A percentile compares a stretch with the other conserved stretches of the same genome.
Conservation (phyloP, 2,329 filamentous ascomycete genomes). For the Ophiosphaerella narmari region DNA sequence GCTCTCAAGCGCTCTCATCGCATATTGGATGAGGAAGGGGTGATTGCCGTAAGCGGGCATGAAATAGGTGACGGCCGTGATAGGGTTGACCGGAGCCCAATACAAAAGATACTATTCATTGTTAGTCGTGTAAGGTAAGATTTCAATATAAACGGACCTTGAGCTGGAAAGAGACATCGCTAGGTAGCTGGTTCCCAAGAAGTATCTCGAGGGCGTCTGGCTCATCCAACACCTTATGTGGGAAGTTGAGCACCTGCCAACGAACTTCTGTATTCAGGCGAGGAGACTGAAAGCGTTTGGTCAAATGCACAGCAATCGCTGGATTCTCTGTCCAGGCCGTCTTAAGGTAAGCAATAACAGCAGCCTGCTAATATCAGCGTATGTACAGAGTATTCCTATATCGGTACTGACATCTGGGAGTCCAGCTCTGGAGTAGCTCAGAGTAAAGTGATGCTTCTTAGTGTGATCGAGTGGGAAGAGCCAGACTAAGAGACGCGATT, state of each 20-base stretch:
- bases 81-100: conserved; percentile 90
- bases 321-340: conserved; percentile 88
- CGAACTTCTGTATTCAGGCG: conserved; percentile 77
- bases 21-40: conserved; percentile 93
- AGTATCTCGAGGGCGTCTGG: conserved; percentile 83
- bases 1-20: conserved; percentile 90
- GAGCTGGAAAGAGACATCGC: conserved; percentile 80
- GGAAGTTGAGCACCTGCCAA: conserved; percentile 78
- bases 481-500: conserved; percentile 85
- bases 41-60: conserved; percentile 88
- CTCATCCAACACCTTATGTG: conserved; percentile 79
- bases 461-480: conserved; percentile 76
- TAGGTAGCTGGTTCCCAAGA: conserved; percentile 74
- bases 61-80: conserved; percentile 92
- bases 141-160: conserved; percentile 61
- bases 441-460: conserved; percentile 57
- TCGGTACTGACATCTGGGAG: conserved; percentile 44
- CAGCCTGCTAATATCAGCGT: conserved; percentile 49
- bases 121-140: conserved; percentile 11
- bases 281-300: conserved; percentile 75
- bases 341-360: conserved; percentile 68
- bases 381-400: background rate
- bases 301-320: conserved; percentile 83
- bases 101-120: conserved; percentile 75
- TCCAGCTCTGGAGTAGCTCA: conserved; percentile 49